Conservation (phyloP, 305 asterid genomes). For the Rubia peregrina region DNA sequence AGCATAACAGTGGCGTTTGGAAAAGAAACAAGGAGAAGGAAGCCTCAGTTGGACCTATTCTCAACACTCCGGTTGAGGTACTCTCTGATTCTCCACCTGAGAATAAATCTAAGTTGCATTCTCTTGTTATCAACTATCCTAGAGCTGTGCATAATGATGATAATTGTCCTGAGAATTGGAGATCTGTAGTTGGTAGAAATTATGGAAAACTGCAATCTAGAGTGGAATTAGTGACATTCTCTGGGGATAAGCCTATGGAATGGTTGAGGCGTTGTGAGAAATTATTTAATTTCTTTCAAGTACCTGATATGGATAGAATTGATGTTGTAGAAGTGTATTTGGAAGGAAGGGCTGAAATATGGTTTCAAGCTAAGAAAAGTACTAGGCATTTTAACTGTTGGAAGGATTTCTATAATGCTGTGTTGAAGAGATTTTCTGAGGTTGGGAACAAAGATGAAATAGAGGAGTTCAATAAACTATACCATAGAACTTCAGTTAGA, state of each 20-base stretch:
- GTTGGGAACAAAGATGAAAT: not conserved
- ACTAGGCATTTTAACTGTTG: not conserved
- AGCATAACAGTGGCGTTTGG: too few species aligned
- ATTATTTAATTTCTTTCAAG: not conserved
- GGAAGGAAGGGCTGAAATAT: not conserved
- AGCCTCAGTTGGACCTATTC: too few species aligned
- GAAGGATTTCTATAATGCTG: not conserved
- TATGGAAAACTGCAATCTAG: not conserved
- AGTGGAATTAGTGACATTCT: not conserved
- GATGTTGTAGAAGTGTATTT: not conserved
- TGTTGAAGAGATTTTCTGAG: not conserved
- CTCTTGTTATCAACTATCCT: too few species aligned
- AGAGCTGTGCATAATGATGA: too few species aligned
- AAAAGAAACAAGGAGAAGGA: too few species aligned
- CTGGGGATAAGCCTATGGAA: not conserved
- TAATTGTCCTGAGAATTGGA: too few species aligned
- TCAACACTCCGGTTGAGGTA: too few species aligned
- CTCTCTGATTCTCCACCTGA: too few species aligned
- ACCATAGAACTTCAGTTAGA: too few species aligned
- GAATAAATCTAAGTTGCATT: too few species aligned
- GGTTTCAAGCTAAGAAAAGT: too few species aligned
- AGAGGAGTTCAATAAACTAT: not conserved
- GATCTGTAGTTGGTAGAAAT: too few species aligned
- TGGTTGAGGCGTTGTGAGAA: not conserved
- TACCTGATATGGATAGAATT: not conserved